These are phyloP conservation scores for Remersonia thermophila DNA, from an alignment of 2,329 filamentous ascomycete genomes.

Conservation along the genomic window DNA sequence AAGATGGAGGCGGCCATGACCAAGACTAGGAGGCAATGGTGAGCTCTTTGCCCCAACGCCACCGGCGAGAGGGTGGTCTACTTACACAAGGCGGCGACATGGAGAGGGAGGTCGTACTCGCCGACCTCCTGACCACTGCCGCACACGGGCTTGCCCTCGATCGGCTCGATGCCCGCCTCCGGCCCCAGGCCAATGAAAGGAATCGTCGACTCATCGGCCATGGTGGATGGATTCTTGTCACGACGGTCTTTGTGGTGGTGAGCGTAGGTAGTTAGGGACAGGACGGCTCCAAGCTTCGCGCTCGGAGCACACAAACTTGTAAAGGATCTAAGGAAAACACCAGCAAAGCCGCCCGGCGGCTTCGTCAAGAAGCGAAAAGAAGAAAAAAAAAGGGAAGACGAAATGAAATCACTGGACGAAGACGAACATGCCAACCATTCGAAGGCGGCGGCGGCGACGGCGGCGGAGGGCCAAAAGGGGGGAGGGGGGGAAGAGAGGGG, in stretches of 20 bases:
- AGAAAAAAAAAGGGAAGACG: constrained; percentile 14
- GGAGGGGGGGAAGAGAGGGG: no score
- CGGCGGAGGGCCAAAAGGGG: constrained; percentile 1
- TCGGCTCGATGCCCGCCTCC: constrained; percentile 7
- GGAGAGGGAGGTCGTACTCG: constrained; percentile 31
- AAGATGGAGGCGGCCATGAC: constrained; percentile 29
- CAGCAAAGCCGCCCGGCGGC: constrained; percentile 28
- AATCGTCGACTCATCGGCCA: neutral
- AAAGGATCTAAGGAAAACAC: constrained; percentile 14
- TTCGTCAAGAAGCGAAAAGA: constrained; percentile 15
- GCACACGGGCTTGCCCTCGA: constrained; percentile 27
- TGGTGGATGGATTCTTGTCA: neutral
- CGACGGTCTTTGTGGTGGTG: neutral
- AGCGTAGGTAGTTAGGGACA: neutral
- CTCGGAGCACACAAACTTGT: constrained; percentile 13
- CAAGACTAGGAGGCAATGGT: constrained; percentile 23
- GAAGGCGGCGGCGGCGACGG: no score
- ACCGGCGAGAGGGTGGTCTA: no score
- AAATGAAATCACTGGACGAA: constrained; percentile 10
- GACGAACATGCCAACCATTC: constrained; percentile 2
- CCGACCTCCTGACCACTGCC: constrained; percentile 25
- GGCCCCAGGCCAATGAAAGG: neutral
- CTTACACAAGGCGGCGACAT: constrained; percentile 31
- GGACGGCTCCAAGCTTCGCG: constrained; percentile 11
- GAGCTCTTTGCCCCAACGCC: constrained; percentile 4